Evolutionary conservation across 202 grass and related monocot species (phyloP).

Genomic region (Cymbopogon flexuosus): DNA sequence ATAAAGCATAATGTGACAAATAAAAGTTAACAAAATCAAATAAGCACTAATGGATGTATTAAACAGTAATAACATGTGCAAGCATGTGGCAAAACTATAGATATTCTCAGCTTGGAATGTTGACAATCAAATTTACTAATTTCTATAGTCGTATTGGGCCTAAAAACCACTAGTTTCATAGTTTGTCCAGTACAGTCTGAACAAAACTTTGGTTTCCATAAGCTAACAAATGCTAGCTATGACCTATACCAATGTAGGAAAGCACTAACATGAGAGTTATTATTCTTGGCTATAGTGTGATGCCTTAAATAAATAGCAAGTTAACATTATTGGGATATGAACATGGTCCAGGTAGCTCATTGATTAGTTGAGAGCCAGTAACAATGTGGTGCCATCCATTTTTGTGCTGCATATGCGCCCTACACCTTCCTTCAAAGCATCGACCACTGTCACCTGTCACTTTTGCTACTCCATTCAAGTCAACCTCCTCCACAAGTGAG

Average conservation of each 20-base stretch:
- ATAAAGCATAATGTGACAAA: slow-evolving; percentile 2
- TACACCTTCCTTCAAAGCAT: background rate
- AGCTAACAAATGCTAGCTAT: background rate
- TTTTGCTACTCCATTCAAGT: background rate
- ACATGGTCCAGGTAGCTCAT: background rate
- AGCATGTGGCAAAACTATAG: background rate
- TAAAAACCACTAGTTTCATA: background rate
- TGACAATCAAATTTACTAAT: background rate
- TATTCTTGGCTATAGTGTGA: background rate
- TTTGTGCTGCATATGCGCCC: background rate
- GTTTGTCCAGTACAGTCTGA: background rate
- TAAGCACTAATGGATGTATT: background rate
- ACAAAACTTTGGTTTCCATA: background rate
- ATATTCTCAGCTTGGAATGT: slow-evolving; percentile 2
- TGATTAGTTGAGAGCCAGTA: background rate
- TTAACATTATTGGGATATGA: background rate
- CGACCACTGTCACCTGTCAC: background rate
- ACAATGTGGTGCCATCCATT: background rate
- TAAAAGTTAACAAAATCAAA: background rate
- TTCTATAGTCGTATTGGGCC: background rate
- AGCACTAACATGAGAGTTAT: background rate
- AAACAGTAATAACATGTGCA: background rate
- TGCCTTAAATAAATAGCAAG: background rate
- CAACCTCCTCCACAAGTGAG: background rate
- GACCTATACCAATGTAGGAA: background rate